These are phyloP conservation scores for Pilobolus umbonatus DNA, from an alignment of 192 early-diverging fungal species.

Conservation along the genomic window DNA sequence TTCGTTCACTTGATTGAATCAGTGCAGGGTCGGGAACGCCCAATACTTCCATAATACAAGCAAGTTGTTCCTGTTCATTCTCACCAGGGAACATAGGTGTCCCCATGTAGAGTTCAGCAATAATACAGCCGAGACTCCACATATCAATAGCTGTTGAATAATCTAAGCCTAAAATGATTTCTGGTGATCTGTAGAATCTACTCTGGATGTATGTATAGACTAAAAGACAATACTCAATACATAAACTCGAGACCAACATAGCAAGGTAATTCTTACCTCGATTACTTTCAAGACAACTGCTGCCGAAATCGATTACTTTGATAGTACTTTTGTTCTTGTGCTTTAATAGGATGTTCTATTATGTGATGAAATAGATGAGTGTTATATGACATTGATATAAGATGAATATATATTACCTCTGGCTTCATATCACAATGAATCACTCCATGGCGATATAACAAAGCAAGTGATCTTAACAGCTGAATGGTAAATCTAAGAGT, in stretches of 20 bases:
- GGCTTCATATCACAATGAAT: constrained; percentile 98
- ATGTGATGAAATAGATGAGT: constrained; percentile 24
- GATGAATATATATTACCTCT: constrained; percentile 49
- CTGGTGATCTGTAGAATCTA: constrained; percentile 95
- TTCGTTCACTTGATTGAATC: constrained; percentile 72
- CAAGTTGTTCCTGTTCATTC: constrained; percentile 93
- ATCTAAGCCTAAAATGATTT: constrained; percentile 79
- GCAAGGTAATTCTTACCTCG: constrained; percentile 31
- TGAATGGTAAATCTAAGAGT: constrained; percentile 67
- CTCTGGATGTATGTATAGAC: constrained; percentile 98
- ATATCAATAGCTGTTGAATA: constrained; percentile 95
- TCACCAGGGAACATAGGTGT: constrained; percentile 95
- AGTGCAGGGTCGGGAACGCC: constrained; percentile 74
- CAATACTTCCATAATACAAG: constrained; percentile 91
- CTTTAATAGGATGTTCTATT: constrained; percentile 76
- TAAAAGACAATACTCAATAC: constrained; percentile 8
- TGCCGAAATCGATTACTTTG: constrained; percentile 99
- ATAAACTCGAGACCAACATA: not conserved
- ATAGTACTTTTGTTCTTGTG: constrained; percentile 69
- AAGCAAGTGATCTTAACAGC: constrained; percentile 73
- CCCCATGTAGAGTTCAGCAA: constrained; percentile 83
- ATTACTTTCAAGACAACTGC: constrained; percentile 88
- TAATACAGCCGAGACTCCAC: constrained; percentile 96
- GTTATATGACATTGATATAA: constrained; percentile 29
- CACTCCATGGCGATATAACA: constrained; percentile 70